Evolutionary conservation across 192 early-diverging fungal genomes (phyloP).

Genomic region (Entomortierella chlamydospora): DNA sequence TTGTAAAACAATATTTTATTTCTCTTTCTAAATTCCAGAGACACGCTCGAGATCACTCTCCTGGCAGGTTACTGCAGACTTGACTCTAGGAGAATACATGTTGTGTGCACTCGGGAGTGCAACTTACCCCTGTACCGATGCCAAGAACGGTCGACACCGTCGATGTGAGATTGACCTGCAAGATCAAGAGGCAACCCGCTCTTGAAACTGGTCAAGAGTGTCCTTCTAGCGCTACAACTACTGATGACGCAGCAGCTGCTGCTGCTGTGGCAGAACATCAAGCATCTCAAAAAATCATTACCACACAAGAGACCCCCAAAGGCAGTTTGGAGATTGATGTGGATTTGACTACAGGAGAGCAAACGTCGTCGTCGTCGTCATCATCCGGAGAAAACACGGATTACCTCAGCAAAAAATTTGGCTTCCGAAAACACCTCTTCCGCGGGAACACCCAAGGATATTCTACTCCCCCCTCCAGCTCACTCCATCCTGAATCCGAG

Average conservation of each 20-base stretch:
- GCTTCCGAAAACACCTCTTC: background rate
- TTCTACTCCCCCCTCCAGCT: background rate
- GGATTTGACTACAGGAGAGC: no score
- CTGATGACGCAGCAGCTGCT: background rate
- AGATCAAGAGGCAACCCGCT: constrained; percentile 9
- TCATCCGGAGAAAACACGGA: background rate
- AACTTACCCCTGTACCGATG: constrained; percentile 15
- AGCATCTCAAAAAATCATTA: no score
- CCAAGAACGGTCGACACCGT: background rate
- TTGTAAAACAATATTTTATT: no score
- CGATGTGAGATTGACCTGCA: constrained; percentile 8
- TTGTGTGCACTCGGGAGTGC: constrained; percentile 19
- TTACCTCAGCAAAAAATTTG: constrained; percentile 7
- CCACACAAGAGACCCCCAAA: background rate
- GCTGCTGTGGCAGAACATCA: no score
- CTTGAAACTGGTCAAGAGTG: constrained; percentile 2
- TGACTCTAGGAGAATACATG: constrained; percentile 19
- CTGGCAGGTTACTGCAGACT: constrained; percentile 16
- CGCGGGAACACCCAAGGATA: background rate
- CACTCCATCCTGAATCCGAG: background rate
- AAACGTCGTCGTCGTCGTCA: no score
- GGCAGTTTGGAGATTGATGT: no score
- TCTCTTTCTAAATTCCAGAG: no score
- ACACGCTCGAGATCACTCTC: constrained; percentile 3
- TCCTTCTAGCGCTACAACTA: background rate